Evolutionary conservation across 768 basidiomycete genomes (phyloP), one percentile per base, ranked within the genome.

Genomic region (Nidularia pulvinata): DNA sequence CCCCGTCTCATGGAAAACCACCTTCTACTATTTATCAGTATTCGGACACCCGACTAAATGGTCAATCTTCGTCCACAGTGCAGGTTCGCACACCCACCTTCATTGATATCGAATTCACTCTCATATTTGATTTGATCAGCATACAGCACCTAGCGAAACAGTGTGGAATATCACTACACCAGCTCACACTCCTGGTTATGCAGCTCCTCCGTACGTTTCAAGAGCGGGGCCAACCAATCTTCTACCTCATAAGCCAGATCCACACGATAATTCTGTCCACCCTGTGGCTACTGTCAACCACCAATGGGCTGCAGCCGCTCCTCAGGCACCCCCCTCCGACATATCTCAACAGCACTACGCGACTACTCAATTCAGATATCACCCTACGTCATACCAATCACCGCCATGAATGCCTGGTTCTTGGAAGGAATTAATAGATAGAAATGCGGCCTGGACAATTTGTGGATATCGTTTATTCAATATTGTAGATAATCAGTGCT

Each of bases 361-460:
- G 14, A 54, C 65, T 39, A 55, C 63, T 14, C 71, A 68, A 46
- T 68, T 66, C 52, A 69, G 65, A 57, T 66, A 70, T 48, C 68
- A 68, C 50, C 52, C 65, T 36, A 58, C 69, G 47, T 63, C 72
- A 37, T 71, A 71, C 58, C 64, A 65, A 51, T 59, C 64, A 16
- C 61, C 65, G 47, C 54, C 66, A 57, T 57, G 57, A 25, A 4
- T 25, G 56, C 46, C 16, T 62, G 52, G 59, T 56, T 42, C 11
- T 42, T 42, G 16, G 13, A 42, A 11, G 39, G 39, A 16, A 2
- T 42, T 42, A 25, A 25, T 25, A 42, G 39, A 42, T 42, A 42
- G 39, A 42, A 42, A 16, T 30, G 13, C 11, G 10, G 45, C 2
- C 45, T 46, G 22, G 45, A 46, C 22, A n/a, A n/a, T 46, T 14